Evolutionary conservation across 1,284 basidiomycete genomes (phyloP).

Genomic region (Caloboletus inedulis): DNA sequence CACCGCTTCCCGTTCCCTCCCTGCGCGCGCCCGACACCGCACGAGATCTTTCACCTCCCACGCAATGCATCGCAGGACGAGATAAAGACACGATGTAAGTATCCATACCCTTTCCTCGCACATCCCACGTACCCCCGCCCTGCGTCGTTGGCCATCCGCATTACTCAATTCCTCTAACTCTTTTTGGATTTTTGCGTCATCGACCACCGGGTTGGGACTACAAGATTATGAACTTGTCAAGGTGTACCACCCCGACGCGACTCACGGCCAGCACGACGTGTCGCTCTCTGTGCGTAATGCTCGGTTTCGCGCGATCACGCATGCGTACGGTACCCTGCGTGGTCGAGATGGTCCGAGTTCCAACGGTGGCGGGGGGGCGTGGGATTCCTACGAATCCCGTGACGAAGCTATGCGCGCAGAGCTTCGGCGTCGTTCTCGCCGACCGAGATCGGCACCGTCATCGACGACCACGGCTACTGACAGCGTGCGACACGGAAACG

Average conservation of each 20-base stretch:
- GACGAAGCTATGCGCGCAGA: slow-evolving; percentile 38
- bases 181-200: not conserved
- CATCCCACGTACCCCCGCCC: not conserved
- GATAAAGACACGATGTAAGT: slow-evolving; percentile 51
- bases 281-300: slow-evolving; percentile 37
- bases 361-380: not conserved
- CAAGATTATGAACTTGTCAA: slow-evolving; percentile 55
- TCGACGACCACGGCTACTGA: not conserved
- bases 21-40: slow-evolving; percentile 42
- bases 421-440: slow-evolving; percentile 36
- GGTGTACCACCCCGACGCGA: slow-evolving; percentile 49
- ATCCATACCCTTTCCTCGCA: not conserved
- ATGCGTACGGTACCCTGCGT: slow-evolving; percentile 45
- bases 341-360: not conserved
- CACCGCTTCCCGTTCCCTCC: slow-evolving; percentile 40
- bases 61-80: slow-evolving; percentile 41
- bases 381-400: slow-evolving; percentile 9
- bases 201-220: not conserved
- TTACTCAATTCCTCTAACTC: not conserved
- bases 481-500: not conserved
- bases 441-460: slow-evolving; percentile 1
- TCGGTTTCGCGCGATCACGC: slow-evolving; percentile 48
- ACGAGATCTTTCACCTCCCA: slow-evolving; percentile 54
- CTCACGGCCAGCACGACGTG: slow-evolving; percentile 32
- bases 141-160: not conserved